phyloP scores from a whole-genome alignment of 106 monocot genomes.

The Allium cepa region DNA sequence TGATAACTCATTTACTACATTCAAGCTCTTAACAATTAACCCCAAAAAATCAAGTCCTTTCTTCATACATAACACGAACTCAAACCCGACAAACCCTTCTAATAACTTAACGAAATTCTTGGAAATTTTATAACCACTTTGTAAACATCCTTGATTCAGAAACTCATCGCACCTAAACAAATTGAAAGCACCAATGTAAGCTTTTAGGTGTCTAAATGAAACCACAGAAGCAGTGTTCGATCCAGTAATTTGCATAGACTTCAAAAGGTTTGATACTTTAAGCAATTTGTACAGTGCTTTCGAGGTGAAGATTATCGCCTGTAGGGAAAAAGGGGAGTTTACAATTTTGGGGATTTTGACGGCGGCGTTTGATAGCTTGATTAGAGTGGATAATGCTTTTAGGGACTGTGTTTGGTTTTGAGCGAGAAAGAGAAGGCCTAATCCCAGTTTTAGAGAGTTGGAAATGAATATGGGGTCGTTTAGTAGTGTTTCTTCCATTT shows the following conservation, averaged over 20 bases:
- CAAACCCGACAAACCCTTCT: constrained; percentile 21
- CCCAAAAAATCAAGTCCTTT: constrained; percentile 26
- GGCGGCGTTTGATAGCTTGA: constrained; percentile 15
- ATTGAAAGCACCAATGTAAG: constrained; percentile 15
- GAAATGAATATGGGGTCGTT: neutral
- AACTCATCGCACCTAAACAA: constrained; percentile 14
- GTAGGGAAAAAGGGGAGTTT: constrained; percentile 13
- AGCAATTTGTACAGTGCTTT: constrained; percentile 24
- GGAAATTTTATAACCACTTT: constrained; percentile 32
- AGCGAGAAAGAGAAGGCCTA: constrained; percentile 8
- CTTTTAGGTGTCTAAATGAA: constrained; percentile 6
- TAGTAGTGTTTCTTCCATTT: too few relatives aligned
- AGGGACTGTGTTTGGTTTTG: neutral
- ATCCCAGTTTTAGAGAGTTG: constrained; percentile 11
- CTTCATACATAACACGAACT: constrained; percentile 17
- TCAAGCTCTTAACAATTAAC: constrained; percentile 17
- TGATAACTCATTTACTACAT: constrained; percentile 18
- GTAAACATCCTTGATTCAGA: constrained; percentile 19
- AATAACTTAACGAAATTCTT: constrained; percentile 32
- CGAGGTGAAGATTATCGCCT: constrained; percentile 19
- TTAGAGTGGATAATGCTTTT: constrained; percentile 21
- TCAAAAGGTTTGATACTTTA: constrained; percentile 13
- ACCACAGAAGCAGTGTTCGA: too few relatives aligned
- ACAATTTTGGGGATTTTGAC: constrained; percentile 14
- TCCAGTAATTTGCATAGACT: neutral